These are phyloP conservation scores for Alternaria atra DNA, from an alignment of 2,329 filamentous ascomycete genomes.

Conservation along the genomic window DNA sequence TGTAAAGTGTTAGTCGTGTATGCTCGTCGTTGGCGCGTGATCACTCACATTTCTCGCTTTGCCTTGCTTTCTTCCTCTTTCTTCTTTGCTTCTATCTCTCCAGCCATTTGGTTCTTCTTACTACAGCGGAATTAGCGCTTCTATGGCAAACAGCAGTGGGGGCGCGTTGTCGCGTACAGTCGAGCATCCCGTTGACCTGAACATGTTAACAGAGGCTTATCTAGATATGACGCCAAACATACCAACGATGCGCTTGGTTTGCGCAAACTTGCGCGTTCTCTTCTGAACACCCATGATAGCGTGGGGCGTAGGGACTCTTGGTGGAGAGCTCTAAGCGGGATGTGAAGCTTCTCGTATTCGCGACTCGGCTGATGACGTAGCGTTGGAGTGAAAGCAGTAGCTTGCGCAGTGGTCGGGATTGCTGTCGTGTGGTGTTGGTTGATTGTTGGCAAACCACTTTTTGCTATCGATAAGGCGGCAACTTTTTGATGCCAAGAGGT, in stretches of 20 bases:
- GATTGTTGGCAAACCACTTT: constrained; percentile 11
- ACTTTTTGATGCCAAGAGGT: constrained; percentile 17
- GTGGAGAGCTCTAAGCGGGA: not conserved
- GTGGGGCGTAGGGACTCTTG: constrained; percentile 14
- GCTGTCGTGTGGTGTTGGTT: not conserved
- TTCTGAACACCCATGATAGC: constrained; percentile 83
- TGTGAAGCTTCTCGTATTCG: not conserved
- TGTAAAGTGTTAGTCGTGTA: constrained; percentile 40
- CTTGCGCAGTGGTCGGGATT: constrained; percentile 5
- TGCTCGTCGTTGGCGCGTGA: constrained; percentile 13
- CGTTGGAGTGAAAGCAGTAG: not conserved
- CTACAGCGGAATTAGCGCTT: constrained; percentile 16
- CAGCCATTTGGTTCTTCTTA: constrained; percentile 80
- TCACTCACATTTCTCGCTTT: constrained; percentile 73
- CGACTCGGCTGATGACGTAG: not conserved
- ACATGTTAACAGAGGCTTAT: constrained; percentile 11
- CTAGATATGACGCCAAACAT: not conserved
- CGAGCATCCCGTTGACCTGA: constrained; percentile 74
- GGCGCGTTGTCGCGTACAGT: constrained; percentile 54
- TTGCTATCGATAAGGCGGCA: constrained; percentile 11
- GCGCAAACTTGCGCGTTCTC: constrained; percentile 89
- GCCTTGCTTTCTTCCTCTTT: constrained; percentile 67
- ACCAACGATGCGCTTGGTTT: constrained; percentile 83
- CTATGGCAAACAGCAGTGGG: not conserved
- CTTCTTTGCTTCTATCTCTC: constrained; percentile 66